phyloP scores from a whole-genome alignment of 192 early-diverging fungal species.

The Gonapodya prolifera region DNA sequence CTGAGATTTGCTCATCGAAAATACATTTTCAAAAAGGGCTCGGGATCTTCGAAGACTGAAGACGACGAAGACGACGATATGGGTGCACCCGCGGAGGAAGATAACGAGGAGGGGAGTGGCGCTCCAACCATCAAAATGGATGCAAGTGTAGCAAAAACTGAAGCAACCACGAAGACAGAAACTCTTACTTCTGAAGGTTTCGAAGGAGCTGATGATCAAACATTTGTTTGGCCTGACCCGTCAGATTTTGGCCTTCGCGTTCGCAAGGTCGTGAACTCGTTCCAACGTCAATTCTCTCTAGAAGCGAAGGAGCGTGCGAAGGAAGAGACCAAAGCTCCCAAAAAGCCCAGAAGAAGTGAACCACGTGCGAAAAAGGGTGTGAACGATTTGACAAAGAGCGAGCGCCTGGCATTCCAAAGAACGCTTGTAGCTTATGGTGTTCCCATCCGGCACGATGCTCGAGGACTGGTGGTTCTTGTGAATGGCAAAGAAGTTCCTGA shows the following conservation, averaged over 20 bases:
- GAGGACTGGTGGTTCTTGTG: neutral
- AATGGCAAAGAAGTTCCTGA: slow-evolving; percentile 14
- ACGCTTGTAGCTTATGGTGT: slow-evolving; percentile 38
- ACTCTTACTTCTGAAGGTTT: neutral
- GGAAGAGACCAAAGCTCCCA: slow-evolving; percentile 22
- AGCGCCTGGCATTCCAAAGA: slow-evolving; percentile 30
- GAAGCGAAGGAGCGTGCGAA: slow-evolving; percentile 9
- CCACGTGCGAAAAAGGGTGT: slow-evolving; percentile 26
- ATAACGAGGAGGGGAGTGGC: neutral
- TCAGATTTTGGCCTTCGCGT: slow-evolving; percentile 32
- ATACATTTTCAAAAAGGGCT: slow-evolving; percentile 7
- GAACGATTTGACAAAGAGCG: slow-evolving; percentile 26
- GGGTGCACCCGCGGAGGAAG: neutral
- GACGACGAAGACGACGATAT: slow-evolving; percentile 6
- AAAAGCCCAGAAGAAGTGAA: slow-evolving; percentile 17
- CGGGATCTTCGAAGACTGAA: slow-evolving; percentile 1
- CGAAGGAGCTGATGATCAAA: slow-evolving; percentile 7
- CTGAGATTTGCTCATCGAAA: slow-evolving; percentile 23
- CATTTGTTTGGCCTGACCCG: slow-evolving; percentile 24
- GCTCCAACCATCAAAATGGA: neutral
- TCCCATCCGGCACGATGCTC: neutral
- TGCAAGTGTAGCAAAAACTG: slow-evolving; percentile 2
- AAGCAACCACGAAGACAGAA: neutral
- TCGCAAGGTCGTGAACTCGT: slow-evolving; percentile 27
- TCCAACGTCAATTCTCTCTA: slow-evolving; percentile 21